Evolutionary conservation across 805 yeast species (phyloP).

Genomic region (Cyberlindnera americana): DNA sequence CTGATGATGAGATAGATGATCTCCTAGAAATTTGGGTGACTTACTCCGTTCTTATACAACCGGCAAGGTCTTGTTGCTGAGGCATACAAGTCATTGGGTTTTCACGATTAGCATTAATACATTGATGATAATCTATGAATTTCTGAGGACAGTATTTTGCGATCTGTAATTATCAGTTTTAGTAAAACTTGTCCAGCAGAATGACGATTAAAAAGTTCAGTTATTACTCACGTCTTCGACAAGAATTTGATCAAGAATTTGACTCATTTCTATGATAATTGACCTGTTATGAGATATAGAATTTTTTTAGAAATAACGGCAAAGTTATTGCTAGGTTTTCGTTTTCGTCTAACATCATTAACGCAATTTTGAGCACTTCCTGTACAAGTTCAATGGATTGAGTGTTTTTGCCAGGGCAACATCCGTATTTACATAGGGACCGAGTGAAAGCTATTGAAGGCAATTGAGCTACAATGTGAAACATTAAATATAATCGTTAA

Average conservation of each 20-base stretch:
- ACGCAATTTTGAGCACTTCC: too few relatives aligned
- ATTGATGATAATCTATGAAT: slow-evolving; percentile 69
- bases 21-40: too few relatives aligned
- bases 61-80: slow-evolving; percentile 55
- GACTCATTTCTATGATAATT: slow-evolving; percentile 20
- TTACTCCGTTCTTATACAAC: slow-evolving; percentile 51
- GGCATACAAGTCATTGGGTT: slow-evolving; percentile 46
- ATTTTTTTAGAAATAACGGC: not conserved
- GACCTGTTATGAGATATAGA: not conserved
- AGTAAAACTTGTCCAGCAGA: not conserved
- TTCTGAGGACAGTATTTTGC: slow-evolving; percentile 73
- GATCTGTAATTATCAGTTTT: slow-evolving; percentile 32
- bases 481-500: too few relatives aligned
- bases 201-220: too few relatives aligned
- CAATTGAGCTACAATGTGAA: too few relatives aligned
- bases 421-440: too few relatives aligned
- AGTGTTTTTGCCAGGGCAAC: too few relatives aligned
- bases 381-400: too few relatives aligned
- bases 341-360: too few relatives aligned
- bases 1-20: too few relatives aligned
- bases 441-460: too few relatives aligned
- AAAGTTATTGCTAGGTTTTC: too few relatives aligned
- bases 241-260: slow-evolving; percentile 60
- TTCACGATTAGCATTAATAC: slow-evolving; percentile 57
- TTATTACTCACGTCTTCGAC: slow-evolving; percentile 66